Conservation (phyloP, 163 green algal species). For the Botryococcus braunii region DNA sequence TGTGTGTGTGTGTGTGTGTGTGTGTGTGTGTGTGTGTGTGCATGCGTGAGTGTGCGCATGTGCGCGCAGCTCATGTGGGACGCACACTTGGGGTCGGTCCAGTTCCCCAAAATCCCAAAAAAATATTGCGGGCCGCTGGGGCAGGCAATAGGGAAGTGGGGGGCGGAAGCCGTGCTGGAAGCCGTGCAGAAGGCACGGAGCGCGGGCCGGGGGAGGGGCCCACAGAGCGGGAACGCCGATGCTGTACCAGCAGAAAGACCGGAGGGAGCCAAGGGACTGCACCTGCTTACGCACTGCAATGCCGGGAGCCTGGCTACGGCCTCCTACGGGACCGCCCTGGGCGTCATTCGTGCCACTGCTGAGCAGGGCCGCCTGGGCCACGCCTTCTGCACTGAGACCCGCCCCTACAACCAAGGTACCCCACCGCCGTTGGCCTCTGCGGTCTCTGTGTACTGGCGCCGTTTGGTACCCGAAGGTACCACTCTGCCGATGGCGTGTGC, state of each 20-base stretch:
- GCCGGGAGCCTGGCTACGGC: constrained; percentile 89
- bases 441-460: too few relatives aligned
- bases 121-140: too few relatives aligned
- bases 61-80: too few relatives aligned
- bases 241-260: constrained; percentile 9
- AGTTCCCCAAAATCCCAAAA: too few relatives aligned
- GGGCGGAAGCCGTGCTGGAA: constrained; percentile 60
- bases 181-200: too few relatives aligned
- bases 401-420: constrained; percentile 89
- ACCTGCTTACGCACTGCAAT: constrained; percentile 94
- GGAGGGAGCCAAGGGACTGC: constrained; percentile 14
- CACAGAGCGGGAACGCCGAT: constrained; percentile 19
- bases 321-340: constrained; percentile 85
- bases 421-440: too few relatives aligned
- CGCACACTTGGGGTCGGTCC: too few relatives aligned
- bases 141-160: constrained; percentile 67
- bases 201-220: too few relatives aligned
- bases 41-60: too few relatives aligned
- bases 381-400: constrained; percentile 81
- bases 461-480: constrained; percentile 3
- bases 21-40: too few relatives aligned
- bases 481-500: not conserved
- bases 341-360: constrained; percentile 66
- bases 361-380: constrained; percentile 62
- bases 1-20: too few relatives aligned